Conservation (phyloP, 495 filamentous ascomycete species). For the Lepidopterella palustris region DNA sequence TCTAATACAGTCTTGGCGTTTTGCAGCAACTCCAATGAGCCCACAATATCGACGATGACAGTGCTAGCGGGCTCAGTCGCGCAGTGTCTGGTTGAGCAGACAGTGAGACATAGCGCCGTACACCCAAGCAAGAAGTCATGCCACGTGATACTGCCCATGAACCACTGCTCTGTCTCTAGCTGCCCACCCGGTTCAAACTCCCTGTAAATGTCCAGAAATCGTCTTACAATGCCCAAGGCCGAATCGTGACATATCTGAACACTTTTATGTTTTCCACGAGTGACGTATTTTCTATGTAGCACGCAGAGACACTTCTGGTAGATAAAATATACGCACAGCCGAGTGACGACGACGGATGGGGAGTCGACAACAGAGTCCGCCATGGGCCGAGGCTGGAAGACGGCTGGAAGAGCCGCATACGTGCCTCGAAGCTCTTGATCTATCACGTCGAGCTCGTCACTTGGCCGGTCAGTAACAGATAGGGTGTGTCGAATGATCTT, state of each 20-base stretch:
- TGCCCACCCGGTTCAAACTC: not conserved
- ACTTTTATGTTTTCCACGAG: slow-evolving; percentile 4
- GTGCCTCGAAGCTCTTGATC: not conserved
- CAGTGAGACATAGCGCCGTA: not conserved
- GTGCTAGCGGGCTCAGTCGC: not conserved
- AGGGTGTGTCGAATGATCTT: slow-evolving; percentile 29
- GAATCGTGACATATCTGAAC: not conserved
- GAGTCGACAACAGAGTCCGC: slow-evolving; percentile 35
- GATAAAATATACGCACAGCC: slow-evolving; percentile 35
- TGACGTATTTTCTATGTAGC: slow-evolving; percentile 39
- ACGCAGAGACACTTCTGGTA: slow-evolving; percentile 38
- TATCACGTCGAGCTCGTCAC: not conserved
- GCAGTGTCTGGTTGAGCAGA: not conserved
- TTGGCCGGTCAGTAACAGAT: not conserved
- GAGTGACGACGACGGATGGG: slow-evolving; percentile 36
- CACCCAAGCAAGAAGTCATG: not conserved
- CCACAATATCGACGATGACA: not conserved
- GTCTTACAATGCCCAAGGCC: not conserved
- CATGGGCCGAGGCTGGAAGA: not conserved
- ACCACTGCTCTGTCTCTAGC: not conserved
- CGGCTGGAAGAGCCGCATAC: not conserved
- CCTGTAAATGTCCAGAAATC: not conserved
- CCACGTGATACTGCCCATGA: not conserved
- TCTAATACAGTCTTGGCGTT: not conserved
- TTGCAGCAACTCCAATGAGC: not conserved